Base-by-base conservation (phyloP, 129 eudicot genomes). In the Flaveria ramosissima region DNA sequence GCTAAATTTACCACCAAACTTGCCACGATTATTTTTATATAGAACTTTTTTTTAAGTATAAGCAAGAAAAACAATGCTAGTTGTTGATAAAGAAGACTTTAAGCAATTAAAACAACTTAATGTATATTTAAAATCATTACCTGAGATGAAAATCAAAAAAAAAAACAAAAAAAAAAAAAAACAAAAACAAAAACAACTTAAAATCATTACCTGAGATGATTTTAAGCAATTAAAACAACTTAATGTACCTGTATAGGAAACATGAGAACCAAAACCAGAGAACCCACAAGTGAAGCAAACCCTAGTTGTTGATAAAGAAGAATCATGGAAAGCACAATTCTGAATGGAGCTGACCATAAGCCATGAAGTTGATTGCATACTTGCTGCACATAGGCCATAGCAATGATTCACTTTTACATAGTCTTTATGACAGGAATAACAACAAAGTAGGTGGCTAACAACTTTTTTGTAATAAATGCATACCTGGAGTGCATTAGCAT, bases 261-360 rank as follows among this genome's bases (percentile, higher is more conserved):
- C 85, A 91, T 85, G 62, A 90, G 90, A 83, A 88, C 81, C 61
- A 93, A 82, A 82, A 89, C 55, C 6, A 91, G 71, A 47, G 91
- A 88, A 71, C 96, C 98, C 68, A 91, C 77, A 83, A 93, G 86
- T 46, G 98, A 81, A 70, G 98, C 96, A 76, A 90, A 87, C 27
- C 98, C 98, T 67, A 93, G 70, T 73, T 90, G 88, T 82, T 83
- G 84, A 85, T 90, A 93, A 78, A 93, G 98, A 84, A 93, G 96
- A 72, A 86, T 78, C 93, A 90, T 74, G 57, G 98, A 88, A 70
- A 93, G 68, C 71, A 81, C 71, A 51, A 93, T 93, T 59, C 98
- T 96, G 68, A 90, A 87, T 78, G 98, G 98, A 74, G 96, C 92
- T 71, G 98, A 93, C 98, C 98, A 93, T 78, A 93, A 78, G 53